phyloP scores from a whole-genome alignment of 495 filamentous ascomycete genomes.

The Tuber aestivum region DNA sequence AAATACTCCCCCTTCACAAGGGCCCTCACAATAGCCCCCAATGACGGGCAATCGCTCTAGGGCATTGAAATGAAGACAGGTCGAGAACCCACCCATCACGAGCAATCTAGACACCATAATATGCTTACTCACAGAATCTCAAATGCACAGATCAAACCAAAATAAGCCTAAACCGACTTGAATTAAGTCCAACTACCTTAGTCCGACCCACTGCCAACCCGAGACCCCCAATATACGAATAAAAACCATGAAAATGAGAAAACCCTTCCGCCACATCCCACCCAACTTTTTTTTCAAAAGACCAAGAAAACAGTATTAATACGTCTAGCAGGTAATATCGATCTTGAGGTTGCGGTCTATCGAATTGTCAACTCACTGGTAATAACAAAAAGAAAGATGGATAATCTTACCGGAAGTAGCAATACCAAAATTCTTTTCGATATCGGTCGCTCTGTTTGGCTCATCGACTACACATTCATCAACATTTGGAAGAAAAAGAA shows the following conservation, averaged over 20 bases:
- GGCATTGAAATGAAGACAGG: too few relatives aligned
- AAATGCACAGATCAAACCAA: too few relatives aligned
- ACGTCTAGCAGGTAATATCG: background rate
- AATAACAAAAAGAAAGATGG: background rate
- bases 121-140: too few relatives aligned
- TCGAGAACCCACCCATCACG: too few relatives aligned
- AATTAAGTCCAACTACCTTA: background rate
- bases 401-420: slow-evolving; percentile 9
- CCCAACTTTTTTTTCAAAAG: background rate
- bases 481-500: background rate
- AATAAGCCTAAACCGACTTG: background rate
- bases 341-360: background rate
- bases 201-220: background rate
- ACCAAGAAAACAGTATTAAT: background rate
- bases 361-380: background rate
- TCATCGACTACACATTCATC: slow-evolving; percentile 31
- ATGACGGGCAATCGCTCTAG: too few relatives aligned
- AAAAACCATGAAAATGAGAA: background rate
- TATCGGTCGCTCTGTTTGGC: slow-evolving; percentile 20
- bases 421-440: slow-evolving; percentile 41
- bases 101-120: too few relatives aligned
- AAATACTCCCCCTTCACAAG: too few relatives aligned
- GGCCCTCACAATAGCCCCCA: too few relatives aligned
- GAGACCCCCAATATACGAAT: background rate
- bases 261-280: background rate